Percentiles rank a stretch among this genome's conserved stretches.
phyloP scores from a whole-genome alignment of 768 basidiomycete species.

The Hypholoma fasciculare region DNA sequence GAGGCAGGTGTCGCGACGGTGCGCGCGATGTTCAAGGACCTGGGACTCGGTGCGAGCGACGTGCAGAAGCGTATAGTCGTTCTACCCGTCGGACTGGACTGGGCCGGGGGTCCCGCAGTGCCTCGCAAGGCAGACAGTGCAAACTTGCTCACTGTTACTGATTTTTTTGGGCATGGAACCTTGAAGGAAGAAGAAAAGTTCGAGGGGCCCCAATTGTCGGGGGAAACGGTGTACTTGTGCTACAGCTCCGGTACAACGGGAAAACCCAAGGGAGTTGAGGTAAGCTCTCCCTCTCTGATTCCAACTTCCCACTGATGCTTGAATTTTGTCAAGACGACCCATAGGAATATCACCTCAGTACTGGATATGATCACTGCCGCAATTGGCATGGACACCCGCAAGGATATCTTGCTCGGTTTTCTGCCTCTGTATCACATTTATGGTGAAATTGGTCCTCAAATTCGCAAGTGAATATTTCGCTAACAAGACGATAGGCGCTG shows the following conservation, averaged over 20 bases:
- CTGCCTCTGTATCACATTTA: conserved; percentile 60
- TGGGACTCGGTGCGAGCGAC: conserved; percentile 47
- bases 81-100: conserved; percentile 45
- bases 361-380: conserved; percentile 46
- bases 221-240: conserved; percentile 66
- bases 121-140: conserved; percentile 24
- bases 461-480: neutral
- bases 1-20: conserved; percentile 61
- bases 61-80: conserved; percentile 59
- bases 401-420: conserved; percentile 60
- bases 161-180: conserved; percentile 51
- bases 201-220: conserved; percentile 41
- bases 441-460: conserved; percentile 21
- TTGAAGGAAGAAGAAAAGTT: conserved; percentile 56
- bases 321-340: conserved; percentile 48
- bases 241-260: conserved; percentile 71
- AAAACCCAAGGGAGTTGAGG: conserved; percentile 70
- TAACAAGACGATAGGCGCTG: conserved; percentile 40
- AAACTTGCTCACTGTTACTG: conserved; percentile 40
- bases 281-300: conserved; percentile 11
- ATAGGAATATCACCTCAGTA: conserved; percentile 66
- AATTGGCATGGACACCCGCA: conserved; percentile 38
- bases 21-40: conserved; percentile 52
- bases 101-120: conserved; percentile 40
- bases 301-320: neutral